Evolutionary conservation across 2,329 filamentous ascomycete species (phyloP).

Genomic region (Curvularia eragrostidis): DNA sequence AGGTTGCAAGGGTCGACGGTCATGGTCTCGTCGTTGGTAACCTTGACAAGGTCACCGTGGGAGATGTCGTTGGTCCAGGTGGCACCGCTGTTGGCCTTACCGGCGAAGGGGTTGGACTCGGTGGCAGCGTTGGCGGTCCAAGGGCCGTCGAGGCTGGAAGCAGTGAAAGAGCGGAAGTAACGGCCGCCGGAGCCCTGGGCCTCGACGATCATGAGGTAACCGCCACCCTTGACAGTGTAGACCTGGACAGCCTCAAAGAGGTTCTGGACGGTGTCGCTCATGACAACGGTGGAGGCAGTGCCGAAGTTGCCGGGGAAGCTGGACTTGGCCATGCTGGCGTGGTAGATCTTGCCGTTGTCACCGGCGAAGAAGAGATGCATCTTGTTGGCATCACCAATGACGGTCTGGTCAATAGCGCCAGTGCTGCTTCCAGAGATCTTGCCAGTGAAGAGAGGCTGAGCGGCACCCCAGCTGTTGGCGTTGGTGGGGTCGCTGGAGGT

Average conservation of each 20-base stretch:
- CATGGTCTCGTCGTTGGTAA: slow-evolving; percentile 66
- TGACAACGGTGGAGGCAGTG: slow-evolving; percentile 55
- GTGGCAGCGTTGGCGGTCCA: slow-evolving; percentile 66
- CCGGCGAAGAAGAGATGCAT: slow-evolving; percentile 74
- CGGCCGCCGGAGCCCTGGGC: slow-evolving; percentile 63
- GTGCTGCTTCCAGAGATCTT: slow-evolving; percentile 60
- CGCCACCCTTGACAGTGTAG: slow-evolving; percentile 61
- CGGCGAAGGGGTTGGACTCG: slow-evolving; percentile 68
- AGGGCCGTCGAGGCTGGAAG: slow-evolving; percentile 60
- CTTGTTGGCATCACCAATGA: slow-evolving; percentile 66
- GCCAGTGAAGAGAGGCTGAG: slow-evolving; percentile 64
- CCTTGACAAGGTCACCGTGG: slow-evolving; percentile 68
- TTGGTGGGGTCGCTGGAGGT: slow-evolving; percentile 66
- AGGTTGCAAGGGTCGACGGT: slow-evolving; percentile 69
- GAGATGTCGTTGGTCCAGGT: slow-evolving; percentile 72
- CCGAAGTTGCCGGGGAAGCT: slow-evolving; percentile 70
- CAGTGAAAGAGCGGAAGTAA: slow-evolving; percentile 72
- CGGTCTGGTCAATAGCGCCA: slow-evolving; percentile 67
- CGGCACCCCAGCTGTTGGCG: slow-evolving; percentile 62
- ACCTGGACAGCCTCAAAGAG: slow-evolving; percentile 73
- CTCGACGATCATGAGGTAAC: slow-evolving; percentile 73
- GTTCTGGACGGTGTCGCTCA: slow-evolving; percentile 62
- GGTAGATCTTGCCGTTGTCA: slow-evolving; percentile 72
- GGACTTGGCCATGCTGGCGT: slow-evolving; percentile 66
- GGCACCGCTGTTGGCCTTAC: slow-evolving; percentile 69